phyloP scores from a whole-genome alignment of 352 stramenopile genomes.

The Phytophthora meadii region DNA sequence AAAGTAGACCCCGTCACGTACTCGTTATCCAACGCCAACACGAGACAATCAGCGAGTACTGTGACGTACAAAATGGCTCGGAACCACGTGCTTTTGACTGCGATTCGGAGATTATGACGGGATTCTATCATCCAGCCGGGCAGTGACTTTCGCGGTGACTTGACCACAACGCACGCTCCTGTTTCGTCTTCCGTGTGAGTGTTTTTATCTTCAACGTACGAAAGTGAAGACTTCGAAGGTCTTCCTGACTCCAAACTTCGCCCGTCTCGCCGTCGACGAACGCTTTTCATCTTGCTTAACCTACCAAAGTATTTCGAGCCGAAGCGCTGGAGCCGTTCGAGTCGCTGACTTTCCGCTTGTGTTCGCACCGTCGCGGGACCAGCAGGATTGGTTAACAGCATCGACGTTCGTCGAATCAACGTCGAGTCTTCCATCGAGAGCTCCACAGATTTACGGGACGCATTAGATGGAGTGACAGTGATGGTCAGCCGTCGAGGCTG shows the following conservation, averaged over 20 bases:
- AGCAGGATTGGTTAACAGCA: constrained; percentile 53
- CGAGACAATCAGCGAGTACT: constrained; percentile 59
- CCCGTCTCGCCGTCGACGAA: constrained; percentile 12
- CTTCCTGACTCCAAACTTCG: constrained; percentile 13
- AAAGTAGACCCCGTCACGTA: constrained; percentile 37
- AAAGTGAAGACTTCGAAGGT: constrained; percentile 17
- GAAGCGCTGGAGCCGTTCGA: constrained; percentile 53
- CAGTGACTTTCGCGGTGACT: constrained; percentile 10
- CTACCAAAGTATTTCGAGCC: constrained; percentile 43
- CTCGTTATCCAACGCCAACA: constrained; percentile 68
- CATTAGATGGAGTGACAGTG: constrained; percentile 23
- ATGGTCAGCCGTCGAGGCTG: constrained; percentile 33
- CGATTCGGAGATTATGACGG: constrained; percentile 33
- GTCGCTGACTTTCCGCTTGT: constrained; percentile 46
- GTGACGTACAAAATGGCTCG: constrained; percentile 51
- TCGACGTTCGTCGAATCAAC: constrained; percentile 57
- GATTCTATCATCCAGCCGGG: constrained; percentile 33
- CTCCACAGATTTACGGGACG: constrained; percentile 32
- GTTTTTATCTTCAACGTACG: constrained; percentile 17
- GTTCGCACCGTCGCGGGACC: constrained; percentile 47
- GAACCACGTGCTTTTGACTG: constrained; percentile 60
- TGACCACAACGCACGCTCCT: background rate
- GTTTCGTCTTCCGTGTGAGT: constrained; percentile 5
- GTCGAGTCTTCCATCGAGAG: constrained; percentile 53
- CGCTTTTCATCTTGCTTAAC: constrained; percentile 1